Base-by-base conservation (phyloP, 1,284 basidiomycete genomes). In the Ganoderma leucocontextum region DNA sequence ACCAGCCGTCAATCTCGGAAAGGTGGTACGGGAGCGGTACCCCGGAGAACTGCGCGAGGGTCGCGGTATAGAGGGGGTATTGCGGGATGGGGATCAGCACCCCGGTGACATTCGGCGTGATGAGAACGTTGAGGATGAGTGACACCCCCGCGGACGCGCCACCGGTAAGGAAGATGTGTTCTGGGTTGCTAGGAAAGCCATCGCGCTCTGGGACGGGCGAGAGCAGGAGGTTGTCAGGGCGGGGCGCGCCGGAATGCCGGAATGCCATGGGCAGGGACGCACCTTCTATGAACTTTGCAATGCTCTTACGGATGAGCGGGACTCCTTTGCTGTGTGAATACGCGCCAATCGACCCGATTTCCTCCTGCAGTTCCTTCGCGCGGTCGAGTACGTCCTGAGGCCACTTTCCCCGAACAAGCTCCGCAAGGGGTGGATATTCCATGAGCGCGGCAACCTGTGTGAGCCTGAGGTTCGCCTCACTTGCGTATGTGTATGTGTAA, bases 311-410 rank as follows among this genome's bases (percentile, higher is more conserved):
- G 76, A 99, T 97, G 76, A 92, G 85, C 0, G 95, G 91, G 0
- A 98, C 90, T 59, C 97, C 98, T 79, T 99, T 97, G 72, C 93
- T 96, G 80, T 98, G 96, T 17, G 95, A 96, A 84, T 99, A 99
- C 10, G 97, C 97, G 10, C 97, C 98, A 63, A 97, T 88, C 64
- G 94, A 96, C 19, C 97, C 97, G 71, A 98, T 96, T 80, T 97
- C 95, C n/a, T 85, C 82, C 67, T 90, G 84, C 38, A 99, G 84
- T 74, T 92, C 88, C 74, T 91, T 87, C 1, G 96, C 96, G 63
- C 97, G 91, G 36, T 87, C 89, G 70, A 97, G 86, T 38, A 93
- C 95, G 77, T 99, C 97, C 68, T 84, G 81, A 6, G 97, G 96
- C 84, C 98, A 99, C 59, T 88, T 89, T 71, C 89, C 82, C 35